Base-by-base conservation (phyloP, 768 basidiomycete genomes). In the Trametes cinnabarina region DNA sequence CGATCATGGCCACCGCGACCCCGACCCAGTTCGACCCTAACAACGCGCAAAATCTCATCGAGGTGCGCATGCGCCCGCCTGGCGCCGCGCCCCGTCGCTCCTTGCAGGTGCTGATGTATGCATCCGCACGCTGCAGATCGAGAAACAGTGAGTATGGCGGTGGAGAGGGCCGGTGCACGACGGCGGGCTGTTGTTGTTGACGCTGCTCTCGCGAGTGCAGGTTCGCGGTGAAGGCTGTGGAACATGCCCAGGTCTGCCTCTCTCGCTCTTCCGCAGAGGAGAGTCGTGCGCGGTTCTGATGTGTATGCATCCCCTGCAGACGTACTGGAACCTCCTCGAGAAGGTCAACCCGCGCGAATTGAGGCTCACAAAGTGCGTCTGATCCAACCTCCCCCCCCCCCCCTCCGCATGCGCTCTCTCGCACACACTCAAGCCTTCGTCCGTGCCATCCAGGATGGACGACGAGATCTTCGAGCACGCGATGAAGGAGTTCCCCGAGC, bases 161-260 rank as follows among this genome's bases (percentile, higher is more conserved):
- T 15, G 35, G 9, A 20, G 63, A 47, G 57, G 56, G 25, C 23
- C 20, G n/a, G n/a, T n/a, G n/a, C n/a, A n/a, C n/a, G n/a, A n/a
- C n/a, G 43, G 11, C 19, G 12, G 25, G 3, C 30, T 19, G n/a
- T n/a, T n/a, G n/a, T 32, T 28, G 20, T 52, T 52, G 20, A 47
- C 34, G 23, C 25, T 23, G 6, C n/a, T n/a, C n/a, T 23, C 19
- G 41, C 37, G 30, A 32, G 32, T 42, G 23, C 50, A 90, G 88
- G 68, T 94, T 94, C 70, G 92, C 92, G 23, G 96, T 99, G 55
- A 92, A 88, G 72, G 92, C 94, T 12, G 94, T 98, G 50, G 95
- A 99, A 71, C 94, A 98, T 64, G 92, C 95, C 43, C 92, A 96
- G 80, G 94, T 92, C 50, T 46, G 44, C n/a, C 52, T 44, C 47